These are phyloP conservation scores for Hygrophorus russula DNA, from an alignment of 768 basidiomycete genomes.

Conservation along the genomic window DNA sequence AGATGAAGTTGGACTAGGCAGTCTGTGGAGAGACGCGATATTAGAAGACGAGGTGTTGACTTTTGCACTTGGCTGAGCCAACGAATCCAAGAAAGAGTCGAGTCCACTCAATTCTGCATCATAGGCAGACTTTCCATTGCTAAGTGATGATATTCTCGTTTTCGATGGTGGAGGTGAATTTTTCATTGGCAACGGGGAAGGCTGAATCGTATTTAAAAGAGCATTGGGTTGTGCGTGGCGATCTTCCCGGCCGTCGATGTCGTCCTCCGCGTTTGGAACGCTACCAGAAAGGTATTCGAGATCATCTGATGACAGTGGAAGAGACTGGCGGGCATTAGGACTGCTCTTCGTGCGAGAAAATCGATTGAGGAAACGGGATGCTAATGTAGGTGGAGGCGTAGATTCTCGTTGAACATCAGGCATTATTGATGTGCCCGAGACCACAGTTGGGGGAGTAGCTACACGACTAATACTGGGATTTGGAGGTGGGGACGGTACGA, in stretches of 20 bases:
- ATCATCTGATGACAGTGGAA: slow-evolving; percentile 71
- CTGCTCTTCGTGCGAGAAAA: slow-evolving; percentile 42
- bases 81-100: too few relatives aligned
- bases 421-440: slow-evolving; percentile 8
- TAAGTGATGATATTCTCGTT: slow-evolving; percentile 13
- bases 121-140: background rate
- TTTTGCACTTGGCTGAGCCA: too few relatives aligned
- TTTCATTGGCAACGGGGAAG: slow-evolving; percentile 29
- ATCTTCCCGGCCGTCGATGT: slow-evolving; percentile 18
- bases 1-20: too few relatives aligned
- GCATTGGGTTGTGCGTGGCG: slow-evolving; percentile 17
- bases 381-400: slow-evolving; percentile 45
- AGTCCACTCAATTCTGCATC: too few relatives aligned
- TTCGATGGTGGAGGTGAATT: slow-evolving; percentile 38
- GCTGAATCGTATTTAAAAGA: slow-evolving; percentile 29
- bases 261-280: slow-evolving; percentile 44
- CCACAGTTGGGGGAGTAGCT: slow-evolving; percentile 3
- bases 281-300: slow-evolving; percentile 71
- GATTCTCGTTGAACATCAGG: slow-evolving; percentile 13
- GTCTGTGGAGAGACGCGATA: too few relatives aligned
- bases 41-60: too few relatives aligned
- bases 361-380: slow-evolving; percentile 74
- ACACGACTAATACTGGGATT: slow-evolving; percentile 4
- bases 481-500: slow-evolving; percentile 4
- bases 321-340: slow-evolving; percentile 33